phyloP scores from a whole-genome alignment of 306 rosid genomes.

The Prunus mongolica region DNA sequence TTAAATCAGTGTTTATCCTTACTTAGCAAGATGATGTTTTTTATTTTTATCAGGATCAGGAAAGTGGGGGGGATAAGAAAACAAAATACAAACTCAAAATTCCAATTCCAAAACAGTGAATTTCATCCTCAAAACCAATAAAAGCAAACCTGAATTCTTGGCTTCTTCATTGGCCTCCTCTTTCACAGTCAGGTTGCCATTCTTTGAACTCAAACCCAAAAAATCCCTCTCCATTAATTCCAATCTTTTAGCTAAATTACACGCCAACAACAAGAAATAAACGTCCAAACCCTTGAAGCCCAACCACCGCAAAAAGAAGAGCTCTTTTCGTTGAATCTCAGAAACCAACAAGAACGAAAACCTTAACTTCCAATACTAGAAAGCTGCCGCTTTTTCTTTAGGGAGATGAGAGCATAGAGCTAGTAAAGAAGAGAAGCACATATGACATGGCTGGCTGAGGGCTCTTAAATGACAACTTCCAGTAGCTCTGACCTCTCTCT shows the following conservation, averaged over 20 bases:
- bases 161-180: slow-evolving; percentile 36
- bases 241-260: background rate
- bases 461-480: background rate
- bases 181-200: slow-evolving; percentile 22
- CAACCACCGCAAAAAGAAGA: background rate
- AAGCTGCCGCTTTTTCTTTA: background rate
- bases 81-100: background rate
- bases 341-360: background rate
- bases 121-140: background rate
- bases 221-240: slow-evolving; percentile 65
- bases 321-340: background rate
- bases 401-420: background rate
- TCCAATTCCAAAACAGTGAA: slow-evolving; percentile 5
- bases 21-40: background rate
- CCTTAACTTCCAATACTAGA: background rate
- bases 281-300: background rate
- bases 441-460: background rate
- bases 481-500: background rate
- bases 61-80: background rate
- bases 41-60: background rate
- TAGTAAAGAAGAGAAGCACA: background rate
- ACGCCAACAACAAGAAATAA: background rate
- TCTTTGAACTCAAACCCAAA: slow-evolving; percentile 53
- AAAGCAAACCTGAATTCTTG: slow-evolving; percentile 48
- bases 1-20: background rate